Conservation (phyloP, 2,329 filamentous ascomycete species). For the Mycocentrospora acerina region DNA sequence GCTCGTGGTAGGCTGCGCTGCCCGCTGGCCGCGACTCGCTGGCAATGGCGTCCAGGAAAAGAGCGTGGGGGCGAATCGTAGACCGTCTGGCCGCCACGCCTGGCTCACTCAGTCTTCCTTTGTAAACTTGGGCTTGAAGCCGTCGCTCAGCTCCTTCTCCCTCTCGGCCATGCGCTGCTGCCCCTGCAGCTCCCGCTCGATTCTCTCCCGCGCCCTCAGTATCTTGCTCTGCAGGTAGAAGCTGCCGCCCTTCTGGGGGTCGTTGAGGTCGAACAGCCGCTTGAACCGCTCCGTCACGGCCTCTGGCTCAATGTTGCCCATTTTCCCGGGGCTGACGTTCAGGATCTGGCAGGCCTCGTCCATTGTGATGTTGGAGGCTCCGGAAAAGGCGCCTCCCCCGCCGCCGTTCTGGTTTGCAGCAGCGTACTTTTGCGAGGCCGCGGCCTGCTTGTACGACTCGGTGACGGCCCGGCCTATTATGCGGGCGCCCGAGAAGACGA, state of each 20-base stretch:
- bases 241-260: constrained; percentile 92
- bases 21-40: background rate
- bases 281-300: constrained; percentile 87
- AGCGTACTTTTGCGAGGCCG: constrained; percentile 80
- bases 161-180: constrained; percentile 68
- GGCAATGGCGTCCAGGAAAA: no score
- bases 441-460: constrained; percentile 94
- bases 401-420: constrained; percentile 68
- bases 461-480: constrained; percentile 90
- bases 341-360: constrained; percentile 97
- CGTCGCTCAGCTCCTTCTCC: constrained; percentile 78
- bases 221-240: constrained; percentile 99
- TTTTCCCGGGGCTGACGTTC: constrained; percentile 86
- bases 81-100: background rate
- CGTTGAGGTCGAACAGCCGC: constrained; percentile 89
- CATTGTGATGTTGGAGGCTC: constrained; percentile 77
- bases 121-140: constrained; percentile 94
- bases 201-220: constrained; percentile 82
- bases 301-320: constrained; percentile 75
- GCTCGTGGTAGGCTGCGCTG: no score
- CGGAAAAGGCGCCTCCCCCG: constrained; percentile 48
- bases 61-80: background rate
- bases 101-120: constrained; percentile 60
- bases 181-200: constrained; percentile 81
- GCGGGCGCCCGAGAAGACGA: constrained; percentile 85